Evolutionary conservation across 306 rosid species (phyloP).

Genomic region (Lagenaria siceraria): DNA sequence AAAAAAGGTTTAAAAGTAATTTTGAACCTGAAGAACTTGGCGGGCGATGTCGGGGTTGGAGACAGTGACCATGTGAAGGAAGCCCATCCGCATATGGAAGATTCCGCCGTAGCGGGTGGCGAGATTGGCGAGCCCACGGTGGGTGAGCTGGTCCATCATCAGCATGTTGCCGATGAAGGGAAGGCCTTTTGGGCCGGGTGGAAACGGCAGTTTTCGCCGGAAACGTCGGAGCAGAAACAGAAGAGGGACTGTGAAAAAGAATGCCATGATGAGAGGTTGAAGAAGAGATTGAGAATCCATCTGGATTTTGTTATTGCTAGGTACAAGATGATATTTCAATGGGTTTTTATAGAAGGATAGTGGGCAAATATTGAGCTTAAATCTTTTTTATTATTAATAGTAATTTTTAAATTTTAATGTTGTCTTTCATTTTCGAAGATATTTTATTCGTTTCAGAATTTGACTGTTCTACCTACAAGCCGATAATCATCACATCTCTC

Average conservation of each 20-base stretch:
- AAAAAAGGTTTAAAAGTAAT: too few relatives aligned
- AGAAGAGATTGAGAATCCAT: conserved; percentile 4
- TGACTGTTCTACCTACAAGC: not conserved
- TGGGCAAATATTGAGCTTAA: not conserved
- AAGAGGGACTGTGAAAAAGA: conserved; percentile 18
- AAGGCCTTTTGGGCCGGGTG: conserved; percentile 75
- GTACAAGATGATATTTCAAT: not conserved
- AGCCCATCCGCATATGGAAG: conserved; percentile 67
- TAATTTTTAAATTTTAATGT: not conserved
- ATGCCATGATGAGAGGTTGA: conserved; percentile 13
- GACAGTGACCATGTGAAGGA: conserved; percentile 56
- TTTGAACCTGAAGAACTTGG: conserved; percentile 33
- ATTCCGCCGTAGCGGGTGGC: conserved; percentile 65
- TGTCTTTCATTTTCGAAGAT: not conserved
- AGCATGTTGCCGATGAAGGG: conserved; percentile 75
- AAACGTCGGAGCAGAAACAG: conserved; percentile 10
- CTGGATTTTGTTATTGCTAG: not conserved
- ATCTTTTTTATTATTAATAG: not conserved
- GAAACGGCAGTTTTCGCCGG: conserved; percentile 29
- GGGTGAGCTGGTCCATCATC: conserved; percentile 70
- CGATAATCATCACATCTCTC: not conserved
- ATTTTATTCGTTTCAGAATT: not conserved
- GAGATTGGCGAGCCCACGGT: conserved; percentile 55
- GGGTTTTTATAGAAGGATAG: not conserved
- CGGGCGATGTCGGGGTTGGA: conserved; percentile 51